Conservation (phyloP, 768 basidiomycete genomes). For the Suillus paluster region DNA sequence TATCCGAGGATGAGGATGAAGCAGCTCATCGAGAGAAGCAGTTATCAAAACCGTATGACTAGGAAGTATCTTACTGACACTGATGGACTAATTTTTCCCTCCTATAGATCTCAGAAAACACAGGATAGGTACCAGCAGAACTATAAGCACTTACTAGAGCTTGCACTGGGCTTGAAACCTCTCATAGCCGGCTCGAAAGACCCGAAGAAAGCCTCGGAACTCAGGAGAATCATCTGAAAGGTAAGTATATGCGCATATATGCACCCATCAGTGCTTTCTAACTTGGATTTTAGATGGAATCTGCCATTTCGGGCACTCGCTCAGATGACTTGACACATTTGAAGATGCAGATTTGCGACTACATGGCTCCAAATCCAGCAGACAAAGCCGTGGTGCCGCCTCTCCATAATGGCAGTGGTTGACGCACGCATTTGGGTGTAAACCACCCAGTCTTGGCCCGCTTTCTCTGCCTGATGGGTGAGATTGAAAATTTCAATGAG, state of each 20-base stretch:
- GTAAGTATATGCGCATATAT: constrained; percentile 7
- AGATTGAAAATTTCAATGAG: neutral
- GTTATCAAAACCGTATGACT: neutral
- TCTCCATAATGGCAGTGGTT: neutral
- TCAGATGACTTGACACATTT: too few species aligned
- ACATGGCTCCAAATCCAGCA: neutral
- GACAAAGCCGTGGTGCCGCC: neutral
- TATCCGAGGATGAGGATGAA: neutral
- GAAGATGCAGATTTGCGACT: neutral
- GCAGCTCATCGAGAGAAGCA: neutral
- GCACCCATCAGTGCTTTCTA: neutral
- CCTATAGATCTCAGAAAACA: constrained; percentile 2
- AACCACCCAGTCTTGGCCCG: constrained; percentile 5
- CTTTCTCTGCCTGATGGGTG: neutral
- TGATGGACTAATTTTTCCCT: too few species aligned
- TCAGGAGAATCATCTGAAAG: neutral
- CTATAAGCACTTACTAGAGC: neutral
- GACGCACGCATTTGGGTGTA: neutral
- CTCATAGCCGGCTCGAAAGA: constrained; percentile 1
- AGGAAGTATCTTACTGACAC: neutral
- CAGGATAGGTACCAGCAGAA: neutral
- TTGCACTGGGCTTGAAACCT: neutral
- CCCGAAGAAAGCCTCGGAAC: neutral
- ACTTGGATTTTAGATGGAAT: constrained; percentile 8
- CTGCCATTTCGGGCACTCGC: too few species aligned